Conservation (phyloP, 2,329 filamentous ascomycete genomes). For the Exophiala phaeomuriformis region DNA sequence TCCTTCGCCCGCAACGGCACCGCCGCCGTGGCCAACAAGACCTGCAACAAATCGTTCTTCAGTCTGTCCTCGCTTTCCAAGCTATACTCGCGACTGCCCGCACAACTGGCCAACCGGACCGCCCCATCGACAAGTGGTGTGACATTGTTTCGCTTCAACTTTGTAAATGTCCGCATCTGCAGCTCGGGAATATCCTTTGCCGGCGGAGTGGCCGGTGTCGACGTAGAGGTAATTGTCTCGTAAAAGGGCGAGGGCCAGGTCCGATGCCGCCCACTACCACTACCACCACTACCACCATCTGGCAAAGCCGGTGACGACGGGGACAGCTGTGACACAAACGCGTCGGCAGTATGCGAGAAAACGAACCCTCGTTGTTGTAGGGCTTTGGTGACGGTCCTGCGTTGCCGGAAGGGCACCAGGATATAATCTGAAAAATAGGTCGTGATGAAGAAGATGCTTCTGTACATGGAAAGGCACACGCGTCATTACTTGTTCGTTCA, state of each 20-base stretch:
- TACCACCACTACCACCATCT: constrained; percentile 3
- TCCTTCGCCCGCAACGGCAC: neutral
- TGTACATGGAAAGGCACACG: constrained; percentile 28
- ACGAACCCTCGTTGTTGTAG: constrained; percentile 74
- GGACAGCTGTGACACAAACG: constrained; percentile 53
- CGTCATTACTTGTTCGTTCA: no score
- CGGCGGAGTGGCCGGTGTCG: constrained; percentile 63
- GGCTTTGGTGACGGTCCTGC: constrained; percentile 65
- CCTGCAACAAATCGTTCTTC: constrained; percentile 25
- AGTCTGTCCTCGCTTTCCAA: constrained; percentile 12
- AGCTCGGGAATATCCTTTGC: constrained; percentile 72
- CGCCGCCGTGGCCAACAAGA: constrained; percentile 19
- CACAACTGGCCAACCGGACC: constrained; percentile 74
- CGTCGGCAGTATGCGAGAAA: constrained; percentile 63
- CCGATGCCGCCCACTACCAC: constrained; percentile 16
- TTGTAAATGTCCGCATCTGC: constrained; percentile 71
- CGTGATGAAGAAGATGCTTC: constrained; percentile 95
- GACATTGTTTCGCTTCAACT: constrained; percentile 72
- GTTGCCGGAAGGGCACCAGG: constrained; percentile 70
- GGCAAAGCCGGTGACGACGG: constrained; percentile 29
- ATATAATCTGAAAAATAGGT: constrained; percentile 98
- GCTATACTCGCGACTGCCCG: constrained; percentile 47
- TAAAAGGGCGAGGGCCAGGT: constrained; percentile 17
- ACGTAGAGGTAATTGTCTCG: constrained; percentile 34
- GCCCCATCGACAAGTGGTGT: constrained; percentile 61